A percentile compares a stretch with the other conserved stretches of the same genome.
Evolutionary conservation across 176 grass and related monocot genomes (phyloP).

Genomic region (Carex myosuroides): DNA sequence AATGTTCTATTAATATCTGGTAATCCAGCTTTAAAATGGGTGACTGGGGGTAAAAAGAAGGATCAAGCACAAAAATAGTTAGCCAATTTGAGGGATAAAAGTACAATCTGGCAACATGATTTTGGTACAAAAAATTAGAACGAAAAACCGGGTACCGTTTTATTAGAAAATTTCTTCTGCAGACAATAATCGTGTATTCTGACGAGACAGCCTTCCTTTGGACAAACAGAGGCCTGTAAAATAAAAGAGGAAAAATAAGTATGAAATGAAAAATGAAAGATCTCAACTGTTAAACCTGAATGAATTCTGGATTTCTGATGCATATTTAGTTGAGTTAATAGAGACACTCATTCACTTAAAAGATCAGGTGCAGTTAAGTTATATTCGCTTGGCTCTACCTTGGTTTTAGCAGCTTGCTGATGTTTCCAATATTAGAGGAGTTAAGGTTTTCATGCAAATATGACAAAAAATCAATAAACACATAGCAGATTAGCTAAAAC

Average conservation of each 20-base stretch:
- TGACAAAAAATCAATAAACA: neutral
- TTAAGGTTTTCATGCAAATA: neutral
- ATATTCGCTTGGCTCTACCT: neutral
- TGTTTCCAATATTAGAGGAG: neutral
- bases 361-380: neutral
- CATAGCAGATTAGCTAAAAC: neutral
- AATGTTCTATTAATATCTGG: neutral
- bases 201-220: conserved; percentile 59
- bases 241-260: neutral
- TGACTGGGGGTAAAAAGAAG: neutral
- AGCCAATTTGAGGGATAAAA: neutral
- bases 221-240: conserved; percentile 56
- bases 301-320: neutral
- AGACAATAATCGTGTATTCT: conserved; percentile 86
- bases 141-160: conserved; percentile 27
- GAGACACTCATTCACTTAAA: neutral
- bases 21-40: neutral
- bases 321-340: conserved; percentile 2
- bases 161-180: conserved; percentile 66
- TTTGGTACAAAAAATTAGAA: neutral
- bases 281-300: neutral
- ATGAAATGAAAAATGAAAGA: neutral
- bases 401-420: neutral
- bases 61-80: neutral
- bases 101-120: neutral